Evolutionary conservation across 164 flowering plant genomes (phyloP).

Genomic region (Annona cherimola): DNA sequence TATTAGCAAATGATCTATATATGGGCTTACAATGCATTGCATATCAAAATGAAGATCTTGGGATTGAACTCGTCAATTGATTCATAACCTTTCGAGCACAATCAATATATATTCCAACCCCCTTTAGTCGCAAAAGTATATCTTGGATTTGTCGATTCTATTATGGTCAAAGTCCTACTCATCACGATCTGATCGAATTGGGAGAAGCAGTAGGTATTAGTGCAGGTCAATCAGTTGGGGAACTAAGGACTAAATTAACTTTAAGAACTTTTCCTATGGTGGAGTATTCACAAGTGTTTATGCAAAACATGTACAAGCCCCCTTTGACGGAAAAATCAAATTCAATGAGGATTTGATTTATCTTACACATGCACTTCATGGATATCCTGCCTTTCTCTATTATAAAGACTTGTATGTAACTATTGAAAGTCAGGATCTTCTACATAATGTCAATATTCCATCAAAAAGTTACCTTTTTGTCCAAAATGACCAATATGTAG

Average conservation of each 20-base stretch:
- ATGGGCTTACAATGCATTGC: neutral
- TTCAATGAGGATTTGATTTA: neutral
- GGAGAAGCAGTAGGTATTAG: neutral
- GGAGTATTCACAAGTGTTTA: neutral
- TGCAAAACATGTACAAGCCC: neutral
- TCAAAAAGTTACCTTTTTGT: neutral
- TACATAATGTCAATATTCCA: neutral
- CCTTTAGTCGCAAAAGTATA: neutral
- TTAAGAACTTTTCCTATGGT: too few relatives aligned
- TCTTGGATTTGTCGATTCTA: neutral
- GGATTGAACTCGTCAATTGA: slow-evolving; percentile 3
- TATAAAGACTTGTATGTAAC: neutral
- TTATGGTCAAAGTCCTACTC: neutral
- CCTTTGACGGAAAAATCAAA: neutral
- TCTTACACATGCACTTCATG: neutral
- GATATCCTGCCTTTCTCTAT: too few relatives aligned
- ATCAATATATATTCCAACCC: slow-evolving; percentile 3
- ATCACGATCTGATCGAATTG: neutral
- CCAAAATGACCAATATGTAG: neutral
- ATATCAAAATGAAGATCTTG: neutral
- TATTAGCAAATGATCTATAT: too few relatives aligned
- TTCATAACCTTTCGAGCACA: slow-evolving; percentile 6
- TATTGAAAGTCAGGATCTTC: neutral
- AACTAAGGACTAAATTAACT: too few relatives aligned
- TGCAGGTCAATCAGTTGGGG: neutral